Percentiles rank a stretch among this genome's conserved stretches.
These are phyloP conservation scores for Brassica juncea DNA, from an alignment of 345 rosid genomes.

Conservation along the genomic window DNA sequence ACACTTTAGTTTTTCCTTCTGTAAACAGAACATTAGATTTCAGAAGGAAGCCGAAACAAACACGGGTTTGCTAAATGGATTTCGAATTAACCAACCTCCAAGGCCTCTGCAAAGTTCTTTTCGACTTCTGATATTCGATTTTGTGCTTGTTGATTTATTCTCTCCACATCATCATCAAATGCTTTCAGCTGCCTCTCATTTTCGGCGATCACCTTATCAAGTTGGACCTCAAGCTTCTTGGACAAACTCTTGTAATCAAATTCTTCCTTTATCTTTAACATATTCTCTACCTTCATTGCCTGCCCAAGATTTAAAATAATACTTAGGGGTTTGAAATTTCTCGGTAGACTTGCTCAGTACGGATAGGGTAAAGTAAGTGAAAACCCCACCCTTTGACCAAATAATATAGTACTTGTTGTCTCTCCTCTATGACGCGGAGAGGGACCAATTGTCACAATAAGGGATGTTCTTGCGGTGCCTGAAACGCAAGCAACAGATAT, in stretches of 20 bases:
- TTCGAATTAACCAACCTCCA: constrained; percentile 63
- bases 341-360: background rate
- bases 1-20: constrained; percentile 85
- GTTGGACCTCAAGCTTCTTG: constrained; percentile 82
- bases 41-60: background rate
- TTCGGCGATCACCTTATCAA: constrained; percentile 90
- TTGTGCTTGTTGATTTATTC: constrained; percentile 71
- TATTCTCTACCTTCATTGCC: constrained; percentile 99
- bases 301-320: constrained; percentile 28
- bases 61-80: background rate
- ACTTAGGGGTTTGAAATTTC: background rate
- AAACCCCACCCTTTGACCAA: constrained; percentile 84
- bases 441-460: constrained; percentile 83
- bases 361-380: constrained; percentile 11
- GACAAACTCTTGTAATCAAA: constrained; percentile 98
- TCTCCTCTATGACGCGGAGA: constrained; percentile 92
- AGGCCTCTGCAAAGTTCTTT: constrained; percentile 74
- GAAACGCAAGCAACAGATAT: constrained; percentile 26
- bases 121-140: constrained; percentile 76
- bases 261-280: constrained; percentile 98
- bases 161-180: constrained; percentile 85
- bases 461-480: constrained; percentile 88
- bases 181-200: constrained; percentile 93
- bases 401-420: constrained; percentile 83
- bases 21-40: constrained; percentile 26